These are phyloP conservation scores for Scheffersomyces titani DNA, from an alignment of 1,139 yeast genomes.

Conservation along the genomic window DNA sequence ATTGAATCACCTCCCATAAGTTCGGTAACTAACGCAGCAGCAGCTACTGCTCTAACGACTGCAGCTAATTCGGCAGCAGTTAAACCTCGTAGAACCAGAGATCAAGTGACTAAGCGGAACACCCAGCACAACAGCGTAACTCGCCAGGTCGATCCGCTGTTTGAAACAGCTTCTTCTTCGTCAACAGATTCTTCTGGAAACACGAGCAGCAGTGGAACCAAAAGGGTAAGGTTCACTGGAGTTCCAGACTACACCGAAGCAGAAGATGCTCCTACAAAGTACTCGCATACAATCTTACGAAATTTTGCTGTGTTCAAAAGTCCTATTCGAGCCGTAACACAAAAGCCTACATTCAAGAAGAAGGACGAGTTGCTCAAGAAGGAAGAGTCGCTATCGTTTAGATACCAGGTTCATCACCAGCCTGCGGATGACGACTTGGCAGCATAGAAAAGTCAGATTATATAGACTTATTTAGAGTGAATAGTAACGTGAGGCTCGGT, in stretches of 20 bases:
- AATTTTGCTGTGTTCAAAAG: slow-evolving; percentile 44
- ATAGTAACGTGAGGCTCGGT: not conserved
- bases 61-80: not conserved
- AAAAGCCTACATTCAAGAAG: slow-evolving; percentile 26
- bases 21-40: not conserved
- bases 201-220: slow-evolving; percentile 14
- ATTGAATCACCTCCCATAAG: not conserved
- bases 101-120: slow-evolving; percentile 34
- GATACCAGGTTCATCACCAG: slow-evolving; percentile 25
- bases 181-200: slow-evolving; percentile 10
- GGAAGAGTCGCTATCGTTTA: slow-evolving; percentile 56
- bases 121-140: slow-evolving; percentile 33
- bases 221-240: slow-evolving; percentile 54
- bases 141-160: slow-evolving; percentile 10
- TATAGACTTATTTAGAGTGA: not conserved
- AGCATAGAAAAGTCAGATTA: not conserved
- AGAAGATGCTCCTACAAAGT: slow-evolving; percentile 58
- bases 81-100: slow-evolving; percentile 20
- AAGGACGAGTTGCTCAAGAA: slow-evolving; percentile 49
- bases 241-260: slow-evolving; percentile 53
- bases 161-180: slow-evolving; percentile 11
- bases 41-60: not conserved
- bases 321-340: slow-evolving; percentile 16
- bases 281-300: slow-evolving; percentile 47
- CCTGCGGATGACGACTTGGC: not conserved